These are phyloP conservation scores for Penicillium brevicompactum DNA, from an alignment of 2,329 filamentous ascomycete species.

Conservation along the genomic window DNA sequence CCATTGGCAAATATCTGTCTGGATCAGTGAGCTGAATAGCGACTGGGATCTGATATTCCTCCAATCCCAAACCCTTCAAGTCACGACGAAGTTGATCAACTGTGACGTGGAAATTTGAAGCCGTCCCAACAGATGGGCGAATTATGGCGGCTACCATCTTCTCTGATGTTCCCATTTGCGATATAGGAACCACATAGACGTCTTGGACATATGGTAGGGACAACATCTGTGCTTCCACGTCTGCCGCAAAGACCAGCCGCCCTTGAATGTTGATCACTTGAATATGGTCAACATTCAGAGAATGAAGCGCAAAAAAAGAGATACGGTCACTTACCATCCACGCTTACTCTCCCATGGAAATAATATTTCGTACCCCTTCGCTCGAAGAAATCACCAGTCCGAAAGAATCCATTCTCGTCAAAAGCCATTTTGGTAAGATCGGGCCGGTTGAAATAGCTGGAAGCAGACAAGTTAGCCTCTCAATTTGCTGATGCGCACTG, in stretches of 20 bases:
- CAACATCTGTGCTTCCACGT: neutral
- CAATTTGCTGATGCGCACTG: too few species aligned
- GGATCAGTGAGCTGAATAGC: neutral
- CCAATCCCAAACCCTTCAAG: neutral
- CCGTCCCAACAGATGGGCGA: neutral
- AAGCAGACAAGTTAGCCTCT: neutral
- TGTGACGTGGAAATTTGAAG: neutral
- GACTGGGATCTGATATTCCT: neutral
- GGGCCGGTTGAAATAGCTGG: neutral
- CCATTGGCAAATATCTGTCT: neutral
- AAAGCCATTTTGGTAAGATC: neutral
- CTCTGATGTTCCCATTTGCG: neutral
- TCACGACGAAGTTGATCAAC: neutral
- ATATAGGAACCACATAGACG: neutral
- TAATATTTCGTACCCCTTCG: neutral
- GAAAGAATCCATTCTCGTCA: neutral
- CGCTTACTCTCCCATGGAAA: neutral
- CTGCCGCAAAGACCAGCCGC: neutral
- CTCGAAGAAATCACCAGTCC: neutral
- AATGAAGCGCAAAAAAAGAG: neutral
- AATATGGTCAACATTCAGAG: neutral
- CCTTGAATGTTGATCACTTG: neutral
- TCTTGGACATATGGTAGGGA: neutral
- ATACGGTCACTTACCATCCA: neutral
- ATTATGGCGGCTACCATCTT: neutral